These are phyloP conservation scores for Bodo saltans DNA, from an alignment of 78 protist species.

Conservation along the genomic window DNA sequence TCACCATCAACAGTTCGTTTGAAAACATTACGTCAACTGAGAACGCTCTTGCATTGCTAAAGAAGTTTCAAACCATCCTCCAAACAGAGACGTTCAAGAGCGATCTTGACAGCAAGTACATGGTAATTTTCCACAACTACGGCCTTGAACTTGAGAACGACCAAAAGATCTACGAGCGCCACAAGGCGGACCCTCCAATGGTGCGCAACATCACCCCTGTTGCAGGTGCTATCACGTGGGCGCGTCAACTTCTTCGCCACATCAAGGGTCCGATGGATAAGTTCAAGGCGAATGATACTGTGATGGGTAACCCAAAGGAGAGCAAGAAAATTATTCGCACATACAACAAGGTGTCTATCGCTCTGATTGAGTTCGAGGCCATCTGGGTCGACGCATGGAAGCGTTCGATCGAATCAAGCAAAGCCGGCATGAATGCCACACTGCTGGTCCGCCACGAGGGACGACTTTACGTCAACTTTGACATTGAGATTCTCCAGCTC, in stretches of 20 bases:
- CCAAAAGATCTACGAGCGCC: constrained; percentile 54
- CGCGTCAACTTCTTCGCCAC: constrained; percentile 56
- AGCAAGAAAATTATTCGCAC: constrained; percentile 51
- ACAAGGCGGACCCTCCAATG: constrained; percentile 55
- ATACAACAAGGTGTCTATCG: constrained; percentile 67
- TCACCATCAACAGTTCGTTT: constrained; percentile 55
- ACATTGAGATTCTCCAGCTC: constrained; percentile 57
- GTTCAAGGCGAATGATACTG: constrained; percentile 39
- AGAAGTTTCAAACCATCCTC: constrained; percentile 52
- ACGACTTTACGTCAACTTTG: constrained; percentile 58
- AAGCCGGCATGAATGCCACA: constrained; percentile 58
- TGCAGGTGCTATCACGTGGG: constrained; percentile 64
- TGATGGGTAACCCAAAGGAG: constrained; percentile 48
- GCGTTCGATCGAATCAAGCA: constrained; percentile 28
- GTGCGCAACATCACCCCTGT: constrained; percentile 78
- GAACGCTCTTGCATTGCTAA: constrained; percentile 50
- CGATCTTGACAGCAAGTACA: constrained; percentile 57
- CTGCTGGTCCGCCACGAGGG: constrained; percentile 53
- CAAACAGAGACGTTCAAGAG: constrained; percentile 40
- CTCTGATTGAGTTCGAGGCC: constrained; percentile 64
- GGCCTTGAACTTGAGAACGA: constrained; percentile 60
- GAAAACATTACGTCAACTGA: constrained; percentile 38
- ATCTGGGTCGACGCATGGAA: constrained; percentile 60
- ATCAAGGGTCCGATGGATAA: constrained; percentile 66
- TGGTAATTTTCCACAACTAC: constrained; percentile 58